Percentiles rank a stretch among this genome's conserved stretches.
phyloP scores from a whole-genome alignment of 2,329 filamentous ascomycete species.

The Aureobasidium sp. region DNA sequence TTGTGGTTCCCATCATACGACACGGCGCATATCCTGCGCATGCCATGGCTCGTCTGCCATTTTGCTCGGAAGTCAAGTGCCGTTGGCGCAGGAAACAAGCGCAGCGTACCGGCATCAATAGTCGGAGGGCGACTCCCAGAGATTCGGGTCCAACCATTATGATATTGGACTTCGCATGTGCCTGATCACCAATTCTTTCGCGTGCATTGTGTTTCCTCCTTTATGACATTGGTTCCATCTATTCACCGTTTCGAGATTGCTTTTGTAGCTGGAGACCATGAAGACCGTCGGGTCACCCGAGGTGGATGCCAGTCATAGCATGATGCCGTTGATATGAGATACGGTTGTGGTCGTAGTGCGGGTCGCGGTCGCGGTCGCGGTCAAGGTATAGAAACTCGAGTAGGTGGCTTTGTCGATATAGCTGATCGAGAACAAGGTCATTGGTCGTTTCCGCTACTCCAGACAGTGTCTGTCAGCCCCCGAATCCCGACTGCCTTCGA shows the following conservation, averaged over 20 bases:
- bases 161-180: not conserved
- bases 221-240: not conserved
- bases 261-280: not conserved
- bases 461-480: not conserved
- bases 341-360: not conserved
- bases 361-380: too few species aligned
- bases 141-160: not conserved
- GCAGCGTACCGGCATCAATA: not conserved
- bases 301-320: not conserved
- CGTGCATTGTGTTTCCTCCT: not conserved
- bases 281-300: not conserved
- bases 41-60: not conserved
- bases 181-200: not conserved
- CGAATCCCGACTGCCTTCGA: not conserved
- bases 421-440: not conserved
- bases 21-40: not conserved
- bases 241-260: not conserved
- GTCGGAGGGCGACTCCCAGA: not conserved
- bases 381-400: not conserved
- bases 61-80: not conserved
- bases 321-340: not conserved
- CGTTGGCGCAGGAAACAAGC: not conserved
- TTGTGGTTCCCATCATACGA: not conserved
- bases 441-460: not conserved
- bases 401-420: not conserved